These are phyloP conservation scores for Hippophae gyantsensis DNA, from an alignment of 306 rosid species.

Conservation along the genomic window DNA sequence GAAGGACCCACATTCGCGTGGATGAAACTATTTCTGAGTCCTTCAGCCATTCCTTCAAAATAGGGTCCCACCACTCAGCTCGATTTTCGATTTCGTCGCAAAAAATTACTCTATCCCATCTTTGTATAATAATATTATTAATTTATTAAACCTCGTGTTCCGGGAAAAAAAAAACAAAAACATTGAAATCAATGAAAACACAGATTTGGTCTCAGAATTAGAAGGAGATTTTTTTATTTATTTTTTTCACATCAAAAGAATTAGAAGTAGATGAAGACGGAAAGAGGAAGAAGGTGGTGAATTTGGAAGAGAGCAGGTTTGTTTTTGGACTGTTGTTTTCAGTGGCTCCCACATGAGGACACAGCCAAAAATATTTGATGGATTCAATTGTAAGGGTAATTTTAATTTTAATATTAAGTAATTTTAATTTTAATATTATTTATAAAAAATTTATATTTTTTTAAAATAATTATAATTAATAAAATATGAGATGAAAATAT, in stretches of 20 bases:
- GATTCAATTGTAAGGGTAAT: no score
- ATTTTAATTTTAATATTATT: no score
- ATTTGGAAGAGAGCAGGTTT: no score
- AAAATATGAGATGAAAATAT: no score
- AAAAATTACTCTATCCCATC: slow-evolving; percentile 21
- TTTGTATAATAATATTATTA: background rate
- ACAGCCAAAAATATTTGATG: no score
- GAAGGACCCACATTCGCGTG: slow-evolving; percentile 64
- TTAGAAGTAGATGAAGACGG: background rate
- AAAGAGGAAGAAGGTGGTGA: background rate
- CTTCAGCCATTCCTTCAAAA: background rate
- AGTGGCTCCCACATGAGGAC: no score
- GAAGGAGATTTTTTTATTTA: background rate
- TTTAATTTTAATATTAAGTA: no score
- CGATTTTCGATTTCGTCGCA: slow-evolving; percentile 6
- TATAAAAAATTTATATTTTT: no score
- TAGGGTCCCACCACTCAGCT: no score
- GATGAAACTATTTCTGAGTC: slow-evolving; percentile 43
- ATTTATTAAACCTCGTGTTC: slow-evolving; percentile 27
- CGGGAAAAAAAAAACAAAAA: slow-evolving; percentile 7
- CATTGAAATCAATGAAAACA: slow-evolving; percentile 14
- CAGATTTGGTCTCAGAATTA: slow-evolving; percentile 35
- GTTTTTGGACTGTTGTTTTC: no score
- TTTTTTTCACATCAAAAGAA: no score
- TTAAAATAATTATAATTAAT: no score